Conservation (phyloP, 495 filamentous ascomycete genomes). For the Thermochaetoides thermophila region DNA sequence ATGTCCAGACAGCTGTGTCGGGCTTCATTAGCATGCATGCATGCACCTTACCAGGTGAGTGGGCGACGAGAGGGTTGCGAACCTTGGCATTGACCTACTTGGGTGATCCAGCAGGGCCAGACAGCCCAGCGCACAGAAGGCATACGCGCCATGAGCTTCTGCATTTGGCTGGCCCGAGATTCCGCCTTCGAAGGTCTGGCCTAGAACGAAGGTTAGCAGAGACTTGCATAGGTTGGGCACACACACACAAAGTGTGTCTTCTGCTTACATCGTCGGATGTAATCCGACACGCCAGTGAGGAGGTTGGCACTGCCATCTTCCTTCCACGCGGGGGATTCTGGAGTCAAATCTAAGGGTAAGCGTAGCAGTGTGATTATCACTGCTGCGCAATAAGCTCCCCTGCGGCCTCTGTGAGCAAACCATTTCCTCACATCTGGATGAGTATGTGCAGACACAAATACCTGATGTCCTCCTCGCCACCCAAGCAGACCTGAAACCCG, state of each 20-base stretch:
- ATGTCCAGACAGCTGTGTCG: slow-evolving; percentile 57
- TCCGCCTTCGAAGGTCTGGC: slow-evolving; percentile 89
- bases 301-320: slow-evolving; percentile 36
- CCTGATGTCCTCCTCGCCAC: slow-evolving; percentile 86
- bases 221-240: background rate
- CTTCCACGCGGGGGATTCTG: slow-evolving; percentile 37
- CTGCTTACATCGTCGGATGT: slow-evolving; percentile 62
- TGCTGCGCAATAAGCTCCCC: slow-evolving; percentile 81
- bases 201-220: slow-evolving; percentile 26
- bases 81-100: slow-evolving; percentile 51
- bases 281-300: slow-evolving; percentile 55
- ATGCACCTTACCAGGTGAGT: slow-evolving; percentile 1
- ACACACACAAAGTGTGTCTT: background rate
- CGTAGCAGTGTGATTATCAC: slow-evolving; percentile 69
- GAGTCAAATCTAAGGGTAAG: slow-evolving; percentile 62
- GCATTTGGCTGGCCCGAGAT: slow-evolving; percentile 66
- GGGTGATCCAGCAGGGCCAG: slow-evolving; percentile 72
- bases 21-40: slow-evolving; percentile 4
- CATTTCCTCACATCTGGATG: background rate
- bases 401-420: slow-evolving; percentile 14
- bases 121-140: slow-evolving; percentile 84
- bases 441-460: slow-evolving; percentile 31
- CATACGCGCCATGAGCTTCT: slow-evolving; percentile 94
- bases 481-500: slow-evolving; percentile 63
- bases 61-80: slow-evolving; percentile 4